These are phyloP conservation scores for Orbilia oligospora DNA, from an alignment of 2,329 filamentous ascomycete species.

Conservation along the genomic window DNA sequence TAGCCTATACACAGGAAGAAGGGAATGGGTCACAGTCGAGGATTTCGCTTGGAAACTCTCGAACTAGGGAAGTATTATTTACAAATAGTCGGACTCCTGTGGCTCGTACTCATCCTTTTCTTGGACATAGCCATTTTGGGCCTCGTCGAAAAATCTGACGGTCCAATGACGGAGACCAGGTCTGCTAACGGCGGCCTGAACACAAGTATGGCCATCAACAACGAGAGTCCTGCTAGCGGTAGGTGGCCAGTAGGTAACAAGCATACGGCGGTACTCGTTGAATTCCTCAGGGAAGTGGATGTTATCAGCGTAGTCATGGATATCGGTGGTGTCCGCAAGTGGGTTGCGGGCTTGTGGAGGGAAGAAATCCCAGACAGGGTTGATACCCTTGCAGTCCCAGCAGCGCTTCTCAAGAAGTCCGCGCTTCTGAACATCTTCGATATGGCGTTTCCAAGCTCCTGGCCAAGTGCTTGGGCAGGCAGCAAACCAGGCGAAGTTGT, in stretches of 20 bases:
- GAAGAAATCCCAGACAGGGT: slow-evolving; percentile 48
- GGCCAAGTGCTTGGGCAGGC: slow-evolving; percentile 48
- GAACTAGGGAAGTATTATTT: not conserved
- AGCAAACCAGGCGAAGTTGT: slow-evolving; percentile 49
- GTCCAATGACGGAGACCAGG: slow-evolving; percentile 52
- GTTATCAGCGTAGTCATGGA: slow-evolving; percentile 27
- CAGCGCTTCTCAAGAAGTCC: slow-evolving; percentile 36
- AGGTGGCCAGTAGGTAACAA: slow-evolving; percentile 41
- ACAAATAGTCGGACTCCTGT: slow-evolving; percentile 4
- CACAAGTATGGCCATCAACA: slow-evolving; percentile 37
- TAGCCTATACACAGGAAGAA: not conserved
- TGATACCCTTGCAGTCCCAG: slow-evolving; percentile 41
- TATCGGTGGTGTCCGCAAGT: slow-evolving; percentile 42
- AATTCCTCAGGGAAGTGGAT: slow-evolving; percentile 32
- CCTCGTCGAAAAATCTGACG: slow-evolving; percentile 36
- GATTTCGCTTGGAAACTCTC: slow-evolving; percentile 3
- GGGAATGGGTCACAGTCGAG: not conserved
- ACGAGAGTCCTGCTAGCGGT: slow-evolving; percentile 15
- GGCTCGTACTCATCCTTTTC: slow-evolving; percentile 26
- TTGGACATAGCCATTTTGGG: slow-evolving; percentile 25
- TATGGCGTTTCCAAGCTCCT: slow-evolving; percentile 48
- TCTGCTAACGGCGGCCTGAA: slow-evolving; percentile 45
- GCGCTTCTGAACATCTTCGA: slow-evolving; percentile 14
- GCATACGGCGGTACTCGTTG: slow-evolving; percentile 10
- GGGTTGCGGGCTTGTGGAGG: slow-evolving; percentile 43